Evolutionary conservation across 352 stramenopile species (phyloP).

Genomic region (Nothophytophthora sp.): DNA sequence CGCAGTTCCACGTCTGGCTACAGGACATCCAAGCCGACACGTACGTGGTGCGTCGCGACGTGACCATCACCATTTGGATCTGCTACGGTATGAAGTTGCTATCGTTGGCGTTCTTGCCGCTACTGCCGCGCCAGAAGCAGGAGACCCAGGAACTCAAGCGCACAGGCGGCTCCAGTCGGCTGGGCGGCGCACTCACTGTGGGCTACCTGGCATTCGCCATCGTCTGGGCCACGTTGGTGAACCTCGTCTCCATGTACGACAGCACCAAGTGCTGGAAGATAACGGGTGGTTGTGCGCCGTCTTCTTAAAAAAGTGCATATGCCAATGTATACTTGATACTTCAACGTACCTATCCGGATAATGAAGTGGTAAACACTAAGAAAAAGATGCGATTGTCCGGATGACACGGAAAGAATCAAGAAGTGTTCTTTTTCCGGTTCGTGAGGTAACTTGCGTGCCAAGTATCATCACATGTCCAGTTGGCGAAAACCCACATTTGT

Average conservation of each 20-base stretch:
- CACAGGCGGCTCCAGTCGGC: constrained; percentile 34
- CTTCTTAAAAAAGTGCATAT: too few species aligned
- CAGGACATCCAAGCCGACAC: constrained; percentile 50
- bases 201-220: constrained; percentile 34
- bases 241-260: constrained; percentile 52
- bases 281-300: constrained; percentile 46
- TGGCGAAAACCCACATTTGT: too few species aligned
- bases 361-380: too few species aligned
- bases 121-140: constrained; percentile 51
- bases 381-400: too few species aligned
- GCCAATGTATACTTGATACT: too few species aligned
- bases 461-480: too few species aligned
- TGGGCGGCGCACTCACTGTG: constrained; percentile 39
- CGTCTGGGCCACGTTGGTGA: constrained; percentile 40
- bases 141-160: constrained; percentile 51
- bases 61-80: constrained; percentile 62
- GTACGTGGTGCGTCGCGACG: constrained; percentile 43
- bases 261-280: constrained; percentile 62
- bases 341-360: too few species aligned
- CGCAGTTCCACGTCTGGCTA: constrained; percentile 51
- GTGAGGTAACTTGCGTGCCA: too few species aligned
- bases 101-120: constrained; percentile 45
- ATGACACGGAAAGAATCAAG: too few species aligned
- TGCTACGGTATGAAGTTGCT: constrained; percentile 59
- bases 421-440: too few species aligned